Evolutionary conservation across 345 rosid species (phyloP), one percentile per base, ranked within the genome.

Genomic region (Citrus trifoliata): DNA sequence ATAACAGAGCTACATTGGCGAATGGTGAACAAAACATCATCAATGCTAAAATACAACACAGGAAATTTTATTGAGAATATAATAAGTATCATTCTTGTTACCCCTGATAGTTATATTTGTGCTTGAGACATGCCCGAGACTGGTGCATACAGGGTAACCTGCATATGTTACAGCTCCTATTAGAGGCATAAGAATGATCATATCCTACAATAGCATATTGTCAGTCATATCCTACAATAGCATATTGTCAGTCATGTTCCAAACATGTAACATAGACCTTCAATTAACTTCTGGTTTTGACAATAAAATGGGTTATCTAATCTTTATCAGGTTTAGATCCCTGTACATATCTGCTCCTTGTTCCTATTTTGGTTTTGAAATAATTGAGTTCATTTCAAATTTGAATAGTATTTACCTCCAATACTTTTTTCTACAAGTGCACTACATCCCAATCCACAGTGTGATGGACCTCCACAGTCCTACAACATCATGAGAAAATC

Each of bases 121-220:
- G 86, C 83, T 85, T 42, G 93, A 86, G 73, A 81, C 82, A 76
- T 73, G 83, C 80, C 99, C 99, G 80, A 94, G 33, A 35, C 95
- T 76, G 59, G 76, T 85, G 87, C 99, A 97, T 22, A 97, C 93
- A 79, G 88, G 95, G 73, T 94, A 97, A 53, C 98, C 98, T 97
- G 90, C 85, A 88, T 25, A 71, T 22, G 66, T 71, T 56, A 84
- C 71, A 75, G 38, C 76, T 67, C 56, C 61, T 59, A 73, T 75
- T 79, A 74, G 70, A 77, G 56, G 46, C 33, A 38, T 71, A 71
- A 9, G 74, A 76, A 60, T 16, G 27, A 55, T 10, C 42, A 40
- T 48, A 59, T 67, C 42, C 62, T 37, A 28, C 51, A 16, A 76
- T 32, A 70, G 51, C 25, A 67, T 33, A n/a, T n/a, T n/a, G n/a